Base-by-base conservation (phyloP, 2,329 filamentous ascomycete species). In the Alternaria panax region DNA sequence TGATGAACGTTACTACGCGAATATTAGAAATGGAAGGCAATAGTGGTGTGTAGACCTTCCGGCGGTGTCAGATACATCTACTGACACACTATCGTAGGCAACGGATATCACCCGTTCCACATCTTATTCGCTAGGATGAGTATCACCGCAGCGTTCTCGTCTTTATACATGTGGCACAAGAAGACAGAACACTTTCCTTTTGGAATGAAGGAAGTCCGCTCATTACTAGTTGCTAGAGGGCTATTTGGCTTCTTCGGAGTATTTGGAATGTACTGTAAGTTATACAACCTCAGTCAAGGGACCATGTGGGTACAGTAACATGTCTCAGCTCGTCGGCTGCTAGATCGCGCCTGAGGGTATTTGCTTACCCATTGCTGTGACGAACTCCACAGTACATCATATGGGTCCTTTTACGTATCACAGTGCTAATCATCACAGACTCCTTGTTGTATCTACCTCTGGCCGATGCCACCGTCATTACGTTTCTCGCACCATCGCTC, bases 381-480 rank as follows among this genome's bases (percentile, higher is more conserved):
- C 53, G 43, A 3, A 41, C 24, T 24, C 45, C 27, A 55, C 50
- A 45, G 53, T 60, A 63, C 24, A 36, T 38, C 28, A 30, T 34
- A 36, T 45, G n/a, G 16, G 36, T n/a, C 47, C 20, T 24, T 3
- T 4, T 22, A 20, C 2, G 84, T 8, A 8, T 41, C 18, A 28
- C 36, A 7, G 57, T 22, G 12, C 70, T 71, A 22, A 71, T 51
- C 12, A 14, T 7, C 16, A 8, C 56, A 84, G 83, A 88, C 69
- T 89, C 87, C 7, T 80, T 91, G 57, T 85, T 91, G 72, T 96
- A 96, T 69, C 85, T 97, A 3, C 91, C 92, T 0, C 84, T 97
- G 2, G 90, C 92, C 16, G 93, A 97, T 75, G 92, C 93, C 2
- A 95, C 92, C 0, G 93, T 97, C 32, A 90, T 97, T 53, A 95